Conservation (phyloP, 768 basidiomycete species). For the Leccinum subtestaceum region DNA sequence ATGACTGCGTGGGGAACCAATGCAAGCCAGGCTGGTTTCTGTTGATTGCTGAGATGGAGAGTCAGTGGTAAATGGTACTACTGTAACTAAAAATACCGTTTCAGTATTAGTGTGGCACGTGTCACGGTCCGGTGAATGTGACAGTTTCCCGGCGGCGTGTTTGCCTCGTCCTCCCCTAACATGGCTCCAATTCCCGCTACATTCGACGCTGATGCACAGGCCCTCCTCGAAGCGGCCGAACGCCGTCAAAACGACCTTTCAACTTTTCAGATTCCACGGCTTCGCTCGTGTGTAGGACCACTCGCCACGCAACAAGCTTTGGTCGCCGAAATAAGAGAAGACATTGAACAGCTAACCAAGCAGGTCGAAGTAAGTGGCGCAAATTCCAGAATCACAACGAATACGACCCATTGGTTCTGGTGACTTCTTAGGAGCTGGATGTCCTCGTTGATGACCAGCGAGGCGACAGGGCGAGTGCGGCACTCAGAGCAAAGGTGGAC, state of each 20-base stretch:
- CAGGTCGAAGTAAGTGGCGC: constrained; percentile 62
- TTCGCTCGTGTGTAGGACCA: constrained; percentile 68
- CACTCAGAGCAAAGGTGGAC: constrained; percentile 49
- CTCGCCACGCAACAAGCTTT: constrained; percentile 68
- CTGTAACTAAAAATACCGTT: too few relatives aligned
- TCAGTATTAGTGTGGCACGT: neutral
- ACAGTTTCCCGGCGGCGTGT: neutral
- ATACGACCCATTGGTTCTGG: neutral
- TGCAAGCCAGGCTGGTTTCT: neutral
- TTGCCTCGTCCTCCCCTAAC: neutral
- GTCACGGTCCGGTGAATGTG: neutral
- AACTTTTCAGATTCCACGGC: constrained; percentile 71
- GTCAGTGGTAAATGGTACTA: too few relatives aligned
- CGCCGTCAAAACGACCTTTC: constrained; percentile 62
- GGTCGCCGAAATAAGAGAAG: constrained; percentile 73
- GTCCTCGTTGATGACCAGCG: constrained; percentile 71
- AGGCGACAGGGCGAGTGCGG: constrained; percentile 49
- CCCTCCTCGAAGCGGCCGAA: constrained; percentile 50
- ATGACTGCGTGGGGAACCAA: neutral
- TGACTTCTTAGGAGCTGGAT: constrained; percentile 53
- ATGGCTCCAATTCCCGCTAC: constrained; percentile 66
- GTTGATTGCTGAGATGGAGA: neutral
- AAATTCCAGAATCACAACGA: constrained; percentile 1
- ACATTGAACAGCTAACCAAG: constrained; percentile 57
- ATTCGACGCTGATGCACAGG: constrained; percentile 49